phyloP scores from a whole-genome alignment of 2,329 filamentous ascomycete genomes.

The Arthrobotrys entomopaga region DNA sequence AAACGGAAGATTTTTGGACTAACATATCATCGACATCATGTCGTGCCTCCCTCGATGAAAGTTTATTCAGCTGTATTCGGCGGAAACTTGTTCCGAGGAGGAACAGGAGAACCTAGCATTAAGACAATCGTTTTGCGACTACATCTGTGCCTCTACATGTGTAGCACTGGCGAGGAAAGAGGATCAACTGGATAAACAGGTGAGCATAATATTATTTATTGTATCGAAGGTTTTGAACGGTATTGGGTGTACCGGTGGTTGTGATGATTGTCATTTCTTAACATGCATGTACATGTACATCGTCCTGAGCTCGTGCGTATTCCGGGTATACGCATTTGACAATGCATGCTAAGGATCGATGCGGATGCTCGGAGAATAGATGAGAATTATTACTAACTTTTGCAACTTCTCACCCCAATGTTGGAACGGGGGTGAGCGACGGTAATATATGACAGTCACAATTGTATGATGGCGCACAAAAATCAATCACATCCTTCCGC shows the following conservation, averaged over 20 bases:
- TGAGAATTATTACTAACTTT: too few relatives aligned
- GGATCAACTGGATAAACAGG: slow-evolving; percentile 62
- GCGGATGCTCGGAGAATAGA: too few relatives aligned
- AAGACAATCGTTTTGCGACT: slow-evolving; percentile 51
- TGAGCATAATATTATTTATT: slow-evolving; percentile 56
- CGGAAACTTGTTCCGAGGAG: slow-evolving; percentile 45
- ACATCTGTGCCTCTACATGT: slow-evolving; percentile 62
- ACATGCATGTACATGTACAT: too few relatives aligned
- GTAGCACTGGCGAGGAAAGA: slow-evolving; percentile 66
- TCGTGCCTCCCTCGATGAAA: slow-evolving; percentile 72
- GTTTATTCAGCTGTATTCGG: slow-evolving; percentile 48
- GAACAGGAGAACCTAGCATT: slow-evolving; percentile 44
- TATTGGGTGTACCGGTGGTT: too few relatives aligned
- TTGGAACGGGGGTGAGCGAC: too few relatives aligned
- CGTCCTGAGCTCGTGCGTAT: too few relatives aligned
- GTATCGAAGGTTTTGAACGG: too few relatives aligned
- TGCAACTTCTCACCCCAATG: not conserved
- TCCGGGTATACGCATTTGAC: too few relatives aligned
- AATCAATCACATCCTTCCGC: slow-evolving; percentile 40
- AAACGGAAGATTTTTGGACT: slow-evolving; percentile 64
- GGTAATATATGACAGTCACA: slow-evolving; percentile 18
- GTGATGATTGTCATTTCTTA: too few relatives aligned
- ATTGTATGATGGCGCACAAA: slow-evolving; percentile 38
- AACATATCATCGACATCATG: slow-evolving; percentile 68
- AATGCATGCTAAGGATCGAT: too few relatives aligned